These are phyloP conservation scores for Trifolium dubium DNA, from an alignment of 306 rosid genomes.

Conservation along the genomic window DNA sequence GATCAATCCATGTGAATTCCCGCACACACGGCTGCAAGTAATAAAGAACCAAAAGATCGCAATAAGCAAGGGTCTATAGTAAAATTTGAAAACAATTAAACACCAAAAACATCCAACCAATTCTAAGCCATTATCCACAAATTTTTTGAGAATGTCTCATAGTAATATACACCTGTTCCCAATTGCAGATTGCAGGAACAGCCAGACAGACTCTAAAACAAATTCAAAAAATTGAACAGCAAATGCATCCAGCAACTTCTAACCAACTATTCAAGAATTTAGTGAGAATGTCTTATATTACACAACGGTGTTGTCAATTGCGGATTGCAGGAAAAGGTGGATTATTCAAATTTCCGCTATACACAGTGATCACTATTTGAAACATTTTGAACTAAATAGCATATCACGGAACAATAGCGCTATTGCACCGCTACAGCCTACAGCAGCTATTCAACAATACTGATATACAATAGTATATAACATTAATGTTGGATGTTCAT, in stretches of 20 bases:
- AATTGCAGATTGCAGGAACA: no score
- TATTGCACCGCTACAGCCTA: no score
- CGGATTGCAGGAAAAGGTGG: no score
- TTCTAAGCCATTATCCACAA: constrained; percentile 16
- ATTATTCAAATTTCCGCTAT: no score
- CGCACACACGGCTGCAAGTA: constrained; percentile 61
- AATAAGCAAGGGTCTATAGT: neutral
- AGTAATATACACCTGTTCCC: neutral
- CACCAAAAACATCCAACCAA: neutral
- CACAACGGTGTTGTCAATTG: no score
- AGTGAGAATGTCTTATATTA: neutral
- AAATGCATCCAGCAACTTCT: neutral
- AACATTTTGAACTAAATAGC: no score
- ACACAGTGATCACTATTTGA: no score
- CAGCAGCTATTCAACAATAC: no score
- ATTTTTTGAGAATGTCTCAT: neutral
- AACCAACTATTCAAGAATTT: constrained; percentile 17
- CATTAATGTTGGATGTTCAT: neutral
- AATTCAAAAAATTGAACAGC: neutral
- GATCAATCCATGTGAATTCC: constrained; percentile 87
- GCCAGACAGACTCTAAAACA: no score
- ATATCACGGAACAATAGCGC: no score
- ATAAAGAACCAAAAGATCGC: neutral
- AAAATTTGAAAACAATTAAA: neutral
- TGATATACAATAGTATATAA: neutral